Evolutionary conservation across 805 yeast species (phyloP).

Genomic region (Ogataea methylovora): DNA sequence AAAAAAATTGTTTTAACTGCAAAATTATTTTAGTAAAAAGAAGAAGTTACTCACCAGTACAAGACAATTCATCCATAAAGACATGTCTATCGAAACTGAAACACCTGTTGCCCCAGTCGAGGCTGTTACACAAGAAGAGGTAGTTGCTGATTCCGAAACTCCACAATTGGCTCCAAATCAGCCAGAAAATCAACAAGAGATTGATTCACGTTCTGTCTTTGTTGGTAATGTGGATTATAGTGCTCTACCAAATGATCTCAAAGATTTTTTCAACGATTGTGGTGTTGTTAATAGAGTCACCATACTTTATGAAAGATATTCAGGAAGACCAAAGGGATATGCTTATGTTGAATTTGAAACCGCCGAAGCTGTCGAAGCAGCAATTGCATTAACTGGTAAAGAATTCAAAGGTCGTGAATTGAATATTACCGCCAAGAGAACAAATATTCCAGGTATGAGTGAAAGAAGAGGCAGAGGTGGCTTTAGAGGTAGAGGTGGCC

Average conservation of each 20-base stretch:
- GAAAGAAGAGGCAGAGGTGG: constrained; percentile 39
- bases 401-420: constrained; percentile 59
- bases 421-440: constrained; percentile 67
- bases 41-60: too few relatives aligned
- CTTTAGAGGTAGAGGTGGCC: constrained; percentile 29
- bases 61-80: too few relatives aligned
- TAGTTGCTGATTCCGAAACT: neutral
- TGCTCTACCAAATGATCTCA: constrained; percentile 68
- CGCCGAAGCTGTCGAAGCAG: constrained; percentile 51
- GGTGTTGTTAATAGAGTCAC: constrained; percentile 79
- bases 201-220: constrained; percentile 71
- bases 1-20: too few relatives aligned
- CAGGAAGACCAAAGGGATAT: constrained; percentile 80
- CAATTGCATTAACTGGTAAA: constrained; percentile 57
- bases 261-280: constrained; percentile 57
- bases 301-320: constrained; percentile 57
- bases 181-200: constrained; percentile 35
- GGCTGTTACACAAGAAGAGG: neutral
- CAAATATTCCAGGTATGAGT: constrained; percentile 52
- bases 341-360: constrained; percentile 79
- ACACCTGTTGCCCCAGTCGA: neutral
- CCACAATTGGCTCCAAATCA: constrained; percentile 23
- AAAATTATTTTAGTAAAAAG: too few relatives aligned
- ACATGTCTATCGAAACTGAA: neutral
- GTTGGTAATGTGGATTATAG: constrained; percentile 83